Base-by-base conservation (phyloP, 1,284 basidiomycete genomes). In the Trametes pubescens region DNA sequence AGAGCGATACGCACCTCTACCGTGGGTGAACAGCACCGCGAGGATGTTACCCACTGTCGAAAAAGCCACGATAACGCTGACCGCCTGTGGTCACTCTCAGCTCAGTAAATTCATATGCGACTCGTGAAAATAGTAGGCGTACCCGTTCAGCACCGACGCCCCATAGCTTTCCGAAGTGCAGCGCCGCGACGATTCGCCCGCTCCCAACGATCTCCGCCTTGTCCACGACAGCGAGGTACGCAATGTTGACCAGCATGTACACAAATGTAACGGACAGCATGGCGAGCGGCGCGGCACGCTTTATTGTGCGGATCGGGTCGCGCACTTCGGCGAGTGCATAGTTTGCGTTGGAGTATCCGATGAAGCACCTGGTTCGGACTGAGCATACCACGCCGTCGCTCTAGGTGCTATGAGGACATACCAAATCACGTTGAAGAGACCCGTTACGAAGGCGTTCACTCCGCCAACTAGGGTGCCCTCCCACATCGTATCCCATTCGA, bases 321-420 rank as follows among this genome's bases (percentile, higher is more conserved):
- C 81, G 82, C 14, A 90, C 80, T 71, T 92, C 89, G 4, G 88
- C 89, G 2, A 92, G 78, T 0, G 86, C 87, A 65, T 90, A 91
- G 71, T 91, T 91, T 16, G 87, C 88, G 61, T 88, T 90, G 0
- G 86, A 84, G 71, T 90, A 92, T 0, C 90, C 90, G 55, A 83
- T 81, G 72, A 86, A 90, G 0, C 87, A 88, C 89, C 88, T 90
- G 53, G 1, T 10, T 16, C 37, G 18, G 4, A 7, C 1, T 18
- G 14, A 16, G 2, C 26, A 24, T 13, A 48, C 57, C 29, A 34
- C 7, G 32, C 2, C 18, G 0, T 48, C 2, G n/a, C 55, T 34
- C n/a, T 24, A 14, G 3, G 16, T 4, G 21, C 68, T 29, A 37
- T 14, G 6, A 4, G 8, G 21, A 68, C 80, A 37, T 61, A 88